phyloP scores from a whole-genome alignment of 768 basidiomycete genomes.

The Rhizopogon roseolus region DNA sequence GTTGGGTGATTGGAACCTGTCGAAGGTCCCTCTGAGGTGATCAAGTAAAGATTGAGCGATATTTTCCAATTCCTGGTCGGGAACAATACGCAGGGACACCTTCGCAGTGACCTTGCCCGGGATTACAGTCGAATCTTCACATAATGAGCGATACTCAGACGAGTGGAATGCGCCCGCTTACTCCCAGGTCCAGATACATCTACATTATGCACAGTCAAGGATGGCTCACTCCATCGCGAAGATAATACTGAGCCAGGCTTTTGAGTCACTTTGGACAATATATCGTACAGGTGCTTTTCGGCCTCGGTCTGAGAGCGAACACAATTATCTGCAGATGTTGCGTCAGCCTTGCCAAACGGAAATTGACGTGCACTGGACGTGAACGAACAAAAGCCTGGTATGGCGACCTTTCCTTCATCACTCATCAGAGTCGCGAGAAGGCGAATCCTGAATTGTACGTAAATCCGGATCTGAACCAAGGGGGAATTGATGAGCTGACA shows the following conservation, averaged over 20 bases:
- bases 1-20: slow-evolving; percentile 61
- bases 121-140: slow-evolving; percentile 79
- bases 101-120: slow-evolving; percentile 80
- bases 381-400: slow-evolving; percentile 80
- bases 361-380: background rate
- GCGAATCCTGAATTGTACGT: slow-evolving; percentile 50
- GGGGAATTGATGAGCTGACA: slow-evolving; percentile 17
- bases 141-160: background rate
- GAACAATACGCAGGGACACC: slow-evolving; percentile 89
- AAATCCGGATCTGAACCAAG: background rate
- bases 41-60: slow-evolving; percentile 58
- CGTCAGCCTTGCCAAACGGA: background rate
- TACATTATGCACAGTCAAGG: slow-evolving; percentile 83
- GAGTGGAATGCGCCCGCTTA: slow-evolving; percentile 27
- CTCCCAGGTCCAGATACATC: slow-evolving; percentile 79
- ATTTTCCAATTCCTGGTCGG: slow-evolving; percentile 78
- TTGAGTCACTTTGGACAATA: slow-evolving; percentile 65
- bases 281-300: slow-evolving; percentile 64
- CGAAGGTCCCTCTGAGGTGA: slow-evolving; percentile 58
- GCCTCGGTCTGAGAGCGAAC: slow-evolving; percentile 66
- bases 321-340: slow-evolving; percentile 51
- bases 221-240: slow-evolving; percentile 86
- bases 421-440: slow-evolving; percentile 70
- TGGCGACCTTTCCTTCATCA: slow-evolving; percentile 50
- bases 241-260: slow-evolving; percentile 64